Evolutionary conservation across 1,139 yeast species (phyloP).

Genomic region (Pichia sp.): DNA sequence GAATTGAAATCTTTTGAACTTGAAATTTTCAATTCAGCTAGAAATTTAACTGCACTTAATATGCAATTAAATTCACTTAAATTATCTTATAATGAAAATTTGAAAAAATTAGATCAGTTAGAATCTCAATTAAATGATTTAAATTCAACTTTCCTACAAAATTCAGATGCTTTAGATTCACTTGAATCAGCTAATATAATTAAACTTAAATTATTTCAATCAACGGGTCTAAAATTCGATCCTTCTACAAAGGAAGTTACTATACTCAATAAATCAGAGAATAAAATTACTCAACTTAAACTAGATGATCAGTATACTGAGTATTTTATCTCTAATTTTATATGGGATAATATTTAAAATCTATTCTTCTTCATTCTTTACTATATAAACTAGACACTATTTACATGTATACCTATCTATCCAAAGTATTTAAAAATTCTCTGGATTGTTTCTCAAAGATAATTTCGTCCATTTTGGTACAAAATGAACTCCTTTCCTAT

Average conservation of each 20-base stretch:
- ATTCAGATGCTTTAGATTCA: slow-evolving; percentile 18
- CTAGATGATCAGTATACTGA: slow-evolving; percentile 52
- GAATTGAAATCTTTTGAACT: slow-evolving; percentile 35
- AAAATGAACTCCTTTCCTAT: slow-evolving; percentile 82
- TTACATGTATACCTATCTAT: too few relatives aligned
- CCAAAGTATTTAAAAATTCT: slow-evolving; percentile 62
- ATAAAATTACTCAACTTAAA: slow-evolving; percentile 44
- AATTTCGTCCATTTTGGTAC: slow-evolving; percentile 88
- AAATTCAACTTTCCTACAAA: slow-evolving; percentile 7
- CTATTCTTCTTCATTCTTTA: background rate
- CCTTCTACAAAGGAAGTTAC: slow-evolving; percentile 38
- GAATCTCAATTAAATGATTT: slow-evolving; percentile 30
- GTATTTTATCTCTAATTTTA: slow-evolving; percentile 57
- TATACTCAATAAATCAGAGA: slow-evolving; percentile 43
- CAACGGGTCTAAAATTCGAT: slow-evolving; percentile 35
- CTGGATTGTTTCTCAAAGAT: slow-evolving; percentile 75
- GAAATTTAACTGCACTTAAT: slow-evolving; percentile 50
- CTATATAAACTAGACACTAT: background rate
- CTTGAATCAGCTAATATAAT: slow-evolving; percentile 22
- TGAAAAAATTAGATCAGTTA: slow-evolving; percentile 36
- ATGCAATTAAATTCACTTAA: slow-evolving; percentile 37
- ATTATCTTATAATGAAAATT: slow-evolving; percentile 35
- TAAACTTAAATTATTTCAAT: slow-evolving; percentile 39
- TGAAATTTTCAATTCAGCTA: slow-evolving; percentile 47
- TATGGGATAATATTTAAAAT: slow-evolving; percentile 55